phyloP scores from a whole-genome alignment of 1,139 yeast genomes.

The Hyphopichia pseudoburtonii region DNA sequence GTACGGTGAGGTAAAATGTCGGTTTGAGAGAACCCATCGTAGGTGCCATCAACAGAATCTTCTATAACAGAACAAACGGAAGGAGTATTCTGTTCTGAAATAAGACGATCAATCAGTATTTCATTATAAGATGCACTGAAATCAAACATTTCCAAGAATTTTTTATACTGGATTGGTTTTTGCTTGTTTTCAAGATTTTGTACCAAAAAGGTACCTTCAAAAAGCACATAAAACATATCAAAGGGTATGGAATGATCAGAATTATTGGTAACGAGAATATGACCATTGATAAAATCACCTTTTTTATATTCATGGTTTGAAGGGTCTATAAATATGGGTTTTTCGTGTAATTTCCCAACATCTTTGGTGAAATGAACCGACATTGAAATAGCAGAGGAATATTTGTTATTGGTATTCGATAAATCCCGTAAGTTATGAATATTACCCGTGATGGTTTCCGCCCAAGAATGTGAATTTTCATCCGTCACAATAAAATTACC shows the following conservation, averaged over 20 bases:
- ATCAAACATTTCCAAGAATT: constrained; percentile 45
- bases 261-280: constrained; percentile 28
- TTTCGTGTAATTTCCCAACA: constrained; percentile 28
- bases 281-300: constrained; percentile 44
- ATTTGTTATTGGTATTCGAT: constrained; percentile 26
- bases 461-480: constrained; percentile 34
- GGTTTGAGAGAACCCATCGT: constrained; percentile 23
- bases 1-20: constrained; percentile 25
- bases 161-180: constrained; percentile 18
- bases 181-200: constrained; percentile 9
- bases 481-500: constrained; percentile 27
- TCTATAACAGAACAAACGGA: constrained; percentile 14
- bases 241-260: constrained; percentile 29
- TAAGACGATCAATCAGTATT: constrained; percentile 31
- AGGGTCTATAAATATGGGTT: constrained; percentile 34
- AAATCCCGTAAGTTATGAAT: constrained; percentile 35
- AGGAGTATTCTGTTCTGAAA: constrained; percentile 23
- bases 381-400: constrained; percentile 28
- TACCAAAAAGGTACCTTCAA: constrained; percentile 36
- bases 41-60: constrained; percentile 32
- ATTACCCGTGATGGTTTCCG: constrained; percentile 40
- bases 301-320: constrained; percentile 36
- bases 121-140: constrained; percentile 40
- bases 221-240: constrained; percentile 43
- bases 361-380: constrained; percentile 36